Evolutionary conservation across 805 yeast species (phyloP).

Genomic region (Schwanniomyces polymorphus): DNA sequence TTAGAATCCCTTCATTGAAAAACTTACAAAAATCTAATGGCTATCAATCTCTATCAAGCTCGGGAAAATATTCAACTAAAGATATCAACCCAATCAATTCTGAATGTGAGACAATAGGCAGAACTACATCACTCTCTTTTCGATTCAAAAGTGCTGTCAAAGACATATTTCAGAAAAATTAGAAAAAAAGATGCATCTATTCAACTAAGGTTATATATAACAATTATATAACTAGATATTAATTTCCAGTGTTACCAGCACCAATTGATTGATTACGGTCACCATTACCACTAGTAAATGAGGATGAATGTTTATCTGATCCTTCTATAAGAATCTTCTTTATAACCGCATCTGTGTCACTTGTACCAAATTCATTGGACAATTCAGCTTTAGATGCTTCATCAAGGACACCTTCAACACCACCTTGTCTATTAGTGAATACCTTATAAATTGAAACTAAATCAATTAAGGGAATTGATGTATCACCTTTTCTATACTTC

Average conservation of each 20-base stretch:
- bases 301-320: constrained; percentile 38
- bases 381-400: constrained; percentile 69
- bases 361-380: constrained; percentile 66
- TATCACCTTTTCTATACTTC: constrained; percentile 50
- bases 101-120: neutral
- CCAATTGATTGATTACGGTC: constrained; percentile 51
- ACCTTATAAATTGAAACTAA: constrained; percentile 66
- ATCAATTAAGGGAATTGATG: constrained; percentile 57
- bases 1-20: constrained; percentile 7
- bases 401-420: constrained; percentile 69
- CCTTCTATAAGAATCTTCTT: constrained; percentile 63
- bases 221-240: neutral
- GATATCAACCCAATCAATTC: neutral
- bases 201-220: neutral
- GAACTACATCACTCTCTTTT: constrained; percentile 1
- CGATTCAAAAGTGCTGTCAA: constrained; percentile 4
- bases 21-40: constrained; percentile 5
- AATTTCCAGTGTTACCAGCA: constrained; percentile 18
- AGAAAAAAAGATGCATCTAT: neutral
- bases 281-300: constrained; percentile 16
- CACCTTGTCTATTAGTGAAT: constrained; percentile 63
- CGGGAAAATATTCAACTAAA: neutral
- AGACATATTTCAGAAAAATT: constrained; percentile 3
- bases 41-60: neutral
- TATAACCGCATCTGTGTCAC: constrained; percentile 56